Conservation (phyloP, 2,329 filamentous ascomycete genomes). For the Aspergillus japonicus region DNA sequence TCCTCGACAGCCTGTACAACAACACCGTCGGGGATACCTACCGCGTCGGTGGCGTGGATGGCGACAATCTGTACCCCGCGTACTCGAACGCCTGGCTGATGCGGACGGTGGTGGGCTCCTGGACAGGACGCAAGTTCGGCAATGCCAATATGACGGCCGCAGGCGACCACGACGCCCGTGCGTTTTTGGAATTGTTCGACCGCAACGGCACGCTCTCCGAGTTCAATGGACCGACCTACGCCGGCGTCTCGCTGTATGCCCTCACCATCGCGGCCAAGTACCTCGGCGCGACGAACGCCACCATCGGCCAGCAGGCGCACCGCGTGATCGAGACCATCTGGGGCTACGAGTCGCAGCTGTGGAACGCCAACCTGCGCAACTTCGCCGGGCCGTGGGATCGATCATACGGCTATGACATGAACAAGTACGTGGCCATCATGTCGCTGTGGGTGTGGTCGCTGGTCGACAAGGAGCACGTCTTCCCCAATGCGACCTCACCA, state of each 20-base stretch:
- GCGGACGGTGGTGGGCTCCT: constrained; percentile 61
- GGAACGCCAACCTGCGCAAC: constrained; percentile 60
- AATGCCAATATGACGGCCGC: constrained; percentile 60
- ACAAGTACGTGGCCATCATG: constrained; percentile 59
- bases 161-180: constrained; percentile 56
- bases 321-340: constrained; percentile 56
- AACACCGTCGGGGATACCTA: constrained; percentile 60
- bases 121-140: constrained; percentile 55
- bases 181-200: constrained; percentile 59
- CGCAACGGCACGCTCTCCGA: constrained; percentile 59
- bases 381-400: constrained; percentile 66
- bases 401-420: constrained; percentile 64
- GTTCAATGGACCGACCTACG: constrained; percentile 64
- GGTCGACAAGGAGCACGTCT: constrained; percentile 24
- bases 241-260: constrained; percentile 60
- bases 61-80: constrained; percentile 62
- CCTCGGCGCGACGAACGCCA: constrained; percentile 48
- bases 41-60: constrained; percentile 59
- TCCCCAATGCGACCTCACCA: constrained; percentile 39
- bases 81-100: constrained; percentile 64
- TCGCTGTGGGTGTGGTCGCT: constrained; percentile 60
- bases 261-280: constrained; percentile 62
- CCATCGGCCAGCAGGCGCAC: constrained; percentile 54
- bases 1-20: constrained; percentile 56
- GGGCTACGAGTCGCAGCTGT: constrained; percentile 53